Conservation (phyloP, 768 basidiomycete genomes). For the Favolaschia claudopus region DNA sequence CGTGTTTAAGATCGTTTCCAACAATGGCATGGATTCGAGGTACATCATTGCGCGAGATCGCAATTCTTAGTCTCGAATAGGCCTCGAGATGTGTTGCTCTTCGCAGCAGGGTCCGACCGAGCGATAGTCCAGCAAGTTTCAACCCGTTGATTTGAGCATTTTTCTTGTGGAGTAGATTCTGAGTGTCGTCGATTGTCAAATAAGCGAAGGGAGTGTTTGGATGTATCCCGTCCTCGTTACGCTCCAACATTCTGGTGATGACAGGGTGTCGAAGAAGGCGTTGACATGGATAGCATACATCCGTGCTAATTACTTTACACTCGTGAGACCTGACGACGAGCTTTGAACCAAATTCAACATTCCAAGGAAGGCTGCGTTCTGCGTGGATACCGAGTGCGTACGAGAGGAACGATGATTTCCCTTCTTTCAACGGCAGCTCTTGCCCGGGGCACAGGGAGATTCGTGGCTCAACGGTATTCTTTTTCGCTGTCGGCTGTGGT, state of each 20-base stretch:
- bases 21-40: not conserved
- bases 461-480: too few species aligned
- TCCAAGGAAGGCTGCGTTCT: not conserved
- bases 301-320: not conserved
- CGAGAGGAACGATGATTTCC: not conserved
- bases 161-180: not conserved
- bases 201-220: not conserved
- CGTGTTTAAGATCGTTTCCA: not conserved
- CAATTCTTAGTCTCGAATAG: not conserved
- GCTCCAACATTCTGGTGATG: not conserved
- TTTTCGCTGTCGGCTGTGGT: too few species aligned
- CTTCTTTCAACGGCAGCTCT: not conserved
- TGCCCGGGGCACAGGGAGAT: conserved; percentile 1
- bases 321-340: not conserved
- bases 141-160: not conserved
- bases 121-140: not conserved
- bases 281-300: not conserved
- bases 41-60: not conserved
- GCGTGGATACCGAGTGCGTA: not conserved
- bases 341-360: not conserved
- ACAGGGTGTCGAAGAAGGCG: not conserved
- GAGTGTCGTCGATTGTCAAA: not conserved
- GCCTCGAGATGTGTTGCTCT: not conserved
- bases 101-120: not conserved
- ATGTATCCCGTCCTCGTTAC: not conserved